Evolutionary conservation across 352 stramenopile genomes (phyloP), one percentile per base, ranked within the genome.

Genomic region (Elongisporangium undulatum): DNA sequence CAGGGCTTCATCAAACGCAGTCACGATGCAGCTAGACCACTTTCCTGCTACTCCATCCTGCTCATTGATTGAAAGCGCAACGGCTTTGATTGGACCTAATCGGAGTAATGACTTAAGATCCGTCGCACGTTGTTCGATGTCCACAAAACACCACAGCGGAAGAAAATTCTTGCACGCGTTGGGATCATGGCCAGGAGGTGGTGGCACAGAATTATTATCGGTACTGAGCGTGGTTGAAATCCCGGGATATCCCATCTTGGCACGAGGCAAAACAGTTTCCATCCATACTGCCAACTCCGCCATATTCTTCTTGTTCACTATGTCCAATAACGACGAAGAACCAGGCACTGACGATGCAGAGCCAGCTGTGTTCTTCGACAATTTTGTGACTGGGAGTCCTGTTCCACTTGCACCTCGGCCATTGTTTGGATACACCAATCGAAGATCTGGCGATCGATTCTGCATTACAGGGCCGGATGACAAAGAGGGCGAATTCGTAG

Each of bases 11-110:
- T 94, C 82, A 66, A 79, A 90, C 0, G 81, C 71, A 6, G 82
- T 94, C 41, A 92, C 81, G 59, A 90, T 85, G 49, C 84, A 94
- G 1, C 66, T 67, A 0, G 86, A 92, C 84, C 86, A 95, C 41
- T 81, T 88, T 2, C 84, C 82, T 51, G 72, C 53, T 0, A 72
- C 51, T 12, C 86, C 82, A 8, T 73, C 83, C 2, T 45, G 39
- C 39, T 89, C 79, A 38, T 92, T 73, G 7, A 95, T 53, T 10
- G 80, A 74, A 15, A 95, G 52, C 8, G 76, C 86, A 3, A 92
- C 67, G 15, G 77, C 86, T 55, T 92, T 90, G 49, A 79, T 74
- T 2, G 74, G 79, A 29, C 67, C 70, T 13, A 34, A 65, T 29
- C 52, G 58, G 8, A 78, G 38, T 22, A 76, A 65, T 5, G 64